Conservation (phyloP, 2,329 filamentous ascomycete species). For the Clonostachys sp. region DNA sequence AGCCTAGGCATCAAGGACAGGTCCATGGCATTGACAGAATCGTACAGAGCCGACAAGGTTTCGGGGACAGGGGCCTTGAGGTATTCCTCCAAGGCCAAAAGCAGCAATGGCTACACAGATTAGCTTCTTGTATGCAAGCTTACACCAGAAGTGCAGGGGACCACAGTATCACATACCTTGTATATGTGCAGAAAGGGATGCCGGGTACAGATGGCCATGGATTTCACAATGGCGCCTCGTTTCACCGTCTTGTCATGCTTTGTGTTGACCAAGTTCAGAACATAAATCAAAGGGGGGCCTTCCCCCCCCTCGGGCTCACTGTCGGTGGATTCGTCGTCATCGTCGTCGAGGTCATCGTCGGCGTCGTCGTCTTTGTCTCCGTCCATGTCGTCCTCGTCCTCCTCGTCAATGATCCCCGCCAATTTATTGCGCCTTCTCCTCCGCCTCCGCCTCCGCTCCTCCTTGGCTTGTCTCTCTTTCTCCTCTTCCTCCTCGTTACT, state of each 20-base stretch:
- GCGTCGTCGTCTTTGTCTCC: slow-evolving; percentile 41
- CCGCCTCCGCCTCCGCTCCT: slow-evolving; percentile 45
- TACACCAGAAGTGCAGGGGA: neutral
- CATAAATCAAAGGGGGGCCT: slow-evolving; percentile 91
- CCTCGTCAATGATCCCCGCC: slow-evolving; percentile 41
- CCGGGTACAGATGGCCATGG: slow-evolving; percentile 97
- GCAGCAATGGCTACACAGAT: slow-evolving; percentile 67
- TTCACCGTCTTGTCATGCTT: slow-evolving; percentile 93
- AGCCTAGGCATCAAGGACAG: slow-evolving; percentile 87
- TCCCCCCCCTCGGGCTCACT: slow-evolving; percentile 68
- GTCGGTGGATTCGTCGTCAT: slow-evolving; percentile 49
- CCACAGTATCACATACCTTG: slow-evolving; percentile 56
- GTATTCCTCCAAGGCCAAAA: slow-evolving; percentile 92
- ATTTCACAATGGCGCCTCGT: slow-evolving; percentile 91
- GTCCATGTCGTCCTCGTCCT: slow-evolving; percentile 32
- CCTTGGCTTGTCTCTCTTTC: slow-evolving; percentile 56
- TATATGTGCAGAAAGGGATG: slow-evolving; percentile 99
- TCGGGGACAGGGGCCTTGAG: slow-evolving; percentile 88
- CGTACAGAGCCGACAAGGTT: slow-evolving; percentile 82
- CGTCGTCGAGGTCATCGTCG: slow-evolving; percentile 43
- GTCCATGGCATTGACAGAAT: slow-evolving; percentile 95
- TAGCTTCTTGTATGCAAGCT: neutral
- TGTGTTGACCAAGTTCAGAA: slow-evolving; percentile 95
- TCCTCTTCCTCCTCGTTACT: slow-evolving; percentile 80
- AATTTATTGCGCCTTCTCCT: slow-evolving; percentile 46